phyloP scores from a whole-genome alignment of 352 stramenopile species.

The Phytopythium oedochilum region DNA sequence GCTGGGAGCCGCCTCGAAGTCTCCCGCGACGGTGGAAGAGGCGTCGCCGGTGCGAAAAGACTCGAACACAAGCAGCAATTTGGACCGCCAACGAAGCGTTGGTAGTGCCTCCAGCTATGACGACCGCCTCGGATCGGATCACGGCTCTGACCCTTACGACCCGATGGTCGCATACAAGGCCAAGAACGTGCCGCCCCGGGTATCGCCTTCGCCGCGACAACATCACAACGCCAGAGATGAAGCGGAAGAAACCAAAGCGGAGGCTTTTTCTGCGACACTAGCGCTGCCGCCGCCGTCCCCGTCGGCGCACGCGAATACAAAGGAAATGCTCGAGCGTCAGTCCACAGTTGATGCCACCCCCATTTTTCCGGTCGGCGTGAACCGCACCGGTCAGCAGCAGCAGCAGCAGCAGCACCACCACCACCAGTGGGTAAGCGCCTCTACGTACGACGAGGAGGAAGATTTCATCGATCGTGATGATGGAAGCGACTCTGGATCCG shows the following conservation, averaged over 20 bases:
- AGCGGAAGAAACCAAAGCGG: slow-evolving; percentile 48
- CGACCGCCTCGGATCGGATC: not conserved
- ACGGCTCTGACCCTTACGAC: not conserved
- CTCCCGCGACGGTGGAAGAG: not conserved
- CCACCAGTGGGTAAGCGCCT: not conserved
- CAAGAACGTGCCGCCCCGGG: not conserved
- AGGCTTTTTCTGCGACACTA: slow-evolving; percentile 39
- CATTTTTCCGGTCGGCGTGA: not conserved
- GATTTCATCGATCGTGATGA: slow-evolving; percentile 13
- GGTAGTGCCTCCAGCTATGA: not conserved
- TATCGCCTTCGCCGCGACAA: not conserved
- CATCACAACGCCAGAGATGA: slow-evolving; percentile 19
- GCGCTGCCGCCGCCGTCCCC: slow-evolving; percentile 36
- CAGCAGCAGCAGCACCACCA: no score
- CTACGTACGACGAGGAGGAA: slow-evolving; percentile 3
- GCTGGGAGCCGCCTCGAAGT: not conserved
- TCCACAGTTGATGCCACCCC: slow-evolving; percentile 11
- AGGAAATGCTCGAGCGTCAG: slow-evolving; percentile 28
- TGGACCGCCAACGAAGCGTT: not conserved
- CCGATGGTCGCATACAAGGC: not conserved
- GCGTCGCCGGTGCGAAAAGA: not conserved
- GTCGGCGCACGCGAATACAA: slow-evolving; percentile 30
- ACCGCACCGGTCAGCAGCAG: not conserved
- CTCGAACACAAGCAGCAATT: not conserved
- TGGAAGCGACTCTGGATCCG: slow-evolving; percentile 6